Conservation (phyloP, 2,329 filamentous ascomycete species). For the Lasiodiplodia theobromae region DNA sequence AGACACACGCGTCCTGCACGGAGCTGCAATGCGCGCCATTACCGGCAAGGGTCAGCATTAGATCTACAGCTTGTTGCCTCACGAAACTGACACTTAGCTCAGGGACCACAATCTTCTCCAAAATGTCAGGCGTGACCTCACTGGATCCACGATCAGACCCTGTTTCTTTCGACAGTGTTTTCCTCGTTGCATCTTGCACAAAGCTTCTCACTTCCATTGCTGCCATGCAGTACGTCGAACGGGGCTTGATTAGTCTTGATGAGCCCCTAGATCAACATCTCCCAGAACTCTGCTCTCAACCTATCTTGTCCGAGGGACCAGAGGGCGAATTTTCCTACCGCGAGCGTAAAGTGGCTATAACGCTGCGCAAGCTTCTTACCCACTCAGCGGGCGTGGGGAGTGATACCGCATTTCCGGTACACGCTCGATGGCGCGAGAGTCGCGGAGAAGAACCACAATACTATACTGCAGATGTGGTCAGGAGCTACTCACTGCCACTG, state of each 20-base stretch:
- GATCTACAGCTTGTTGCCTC: background rate
- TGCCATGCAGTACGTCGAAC: conserved; percentile 45
- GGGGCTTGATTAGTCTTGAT: conserved; percentile 41
- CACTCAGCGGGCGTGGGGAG: conserved; percentile 39
- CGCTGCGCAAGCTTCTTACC: conserved; percentile 34
- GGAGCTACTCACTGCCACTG: conserved; percentile 32
- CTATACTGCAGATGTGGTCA: conserved; percentile 24
- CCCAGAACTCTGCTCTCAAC: conserved; percentile 40
- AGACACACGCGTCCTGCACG: background rate
- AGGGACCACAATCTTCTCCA: background rate
- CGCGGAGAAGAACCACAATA: conserved; percentile 30
- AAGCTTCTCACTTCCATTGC: conserved; percentile 47
- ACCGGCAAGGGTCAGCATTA: background rate
- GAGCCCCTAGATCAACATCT: conserved; percentile 41
- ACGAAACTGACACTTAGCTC: background rate
- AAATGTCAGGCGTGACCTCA: background rate
- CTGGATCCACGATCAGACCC: background rate
- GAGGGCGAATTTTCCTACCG: conserved; percentile 22
- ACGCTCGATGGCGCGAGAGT: conserved; percentile 29
- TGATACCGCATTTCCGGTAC: conserved; percentile 31
- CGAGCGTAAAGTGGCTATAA: conserved; percentile 28
- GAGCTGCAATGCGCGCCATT: background rate
- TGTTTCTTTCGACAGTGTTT: background rate
- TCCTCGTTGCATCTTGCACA: conserved; percentile 45
- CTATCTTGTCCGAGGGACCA: conserved; percentile 35